Evolutionary conservation across 139 green algal genomes (phyloP).

Genomic region (Penium margaritaceum): DNA sequence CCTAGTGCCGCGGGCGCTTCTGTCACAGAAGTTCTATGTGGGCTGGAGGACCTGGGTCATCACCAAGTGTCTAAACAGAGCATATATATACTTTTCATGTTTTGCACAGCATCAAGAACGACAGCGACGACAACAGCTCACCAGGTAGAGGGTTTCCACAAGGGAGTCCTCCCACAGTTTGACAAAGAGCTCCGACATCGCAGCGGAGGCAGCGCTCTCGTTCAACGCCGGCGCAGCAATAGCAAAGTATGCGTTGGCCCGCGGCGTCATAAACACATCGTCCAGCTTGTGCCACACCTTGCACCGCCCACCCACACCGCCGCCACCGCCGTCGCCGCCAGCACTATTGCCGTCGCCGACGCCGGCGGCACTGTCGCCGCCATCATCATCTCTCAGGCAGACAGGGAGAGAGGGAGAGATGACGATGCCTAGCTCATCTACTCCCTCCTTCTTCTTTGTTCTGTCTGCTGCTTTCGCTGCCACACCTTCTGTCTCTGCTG

Average conservation of each 20-base stretch:
- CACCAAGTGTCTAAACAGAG: too few species aligned
- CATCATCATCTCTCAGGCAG: too few species aligned
- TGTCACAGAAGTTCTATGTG: too few species aligned
- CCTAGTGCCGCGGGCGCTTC: too few species aligned
- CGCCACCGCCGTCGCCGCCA: not conserved
- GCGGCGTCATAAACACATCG: constrained; percentile 60
- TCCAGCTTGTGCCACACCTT: constrained; percentile 82
- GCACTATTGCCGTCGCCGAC: not conserved
- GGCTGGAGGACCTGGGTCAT: too few species aligned
- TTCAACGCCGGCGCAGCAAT: constrained; percentile 61
- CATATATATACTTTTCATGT: too few species aligned
- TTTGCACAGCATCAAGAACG: too few species aligned
- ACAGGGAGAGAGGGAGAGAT: too few species aligned
- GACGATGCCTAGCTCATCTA: not conserved
- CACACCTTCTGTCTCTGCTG: not conserved
- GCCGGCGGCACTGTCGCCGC: too few species aligned
- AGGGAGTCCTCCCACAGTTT: constrained; percentile 67
- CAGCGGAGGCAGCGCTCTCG: constrained; percentile 64
- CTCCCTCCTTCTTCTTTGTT: not conserved
- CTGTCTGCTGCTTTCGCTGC: not conserved
- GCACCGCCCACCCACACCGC: constrained; percentile 42
- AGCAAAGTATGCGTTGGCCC: constrained; percentile 55
- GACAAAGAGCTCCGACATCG: not conserved
- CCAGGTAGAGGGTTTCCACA: constrained; percentile 80
- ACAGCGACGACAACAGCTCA: too few species aligned